Evolutionary conservation across 257 asterid genomes (phyloP).

Genomic region (Fraxinus americana): DNA sequence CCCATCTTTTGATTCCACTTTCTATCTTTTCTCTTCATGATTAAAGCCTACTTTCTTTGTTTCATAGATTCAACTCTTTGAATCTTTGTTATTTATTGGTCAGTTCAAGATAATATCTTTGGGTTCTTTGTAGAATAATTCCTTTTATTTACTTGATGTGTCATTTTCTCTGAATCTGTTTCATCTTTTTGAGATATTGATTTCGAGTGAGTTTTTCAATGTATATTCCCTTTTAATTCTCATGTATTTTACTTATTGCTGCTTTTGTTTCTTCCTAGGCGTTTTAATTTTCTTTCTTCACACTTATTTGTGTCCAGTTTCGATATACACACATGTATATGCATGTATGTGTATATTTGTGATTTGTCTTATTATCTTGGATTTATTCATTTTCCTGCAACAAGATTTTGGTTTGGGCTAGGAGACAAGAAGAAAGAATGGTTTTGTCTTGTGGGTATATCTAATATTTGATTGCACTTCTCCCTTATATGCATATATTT

Average conservation of each 20-base stretch:
- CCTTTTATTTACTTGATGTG: conserved; percentile 41
- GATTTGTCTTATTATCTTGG: conserved; percentile 66
- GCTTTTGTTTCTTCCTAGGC: conserved; percentile 80
- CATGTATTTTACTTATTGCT: conserved; percentile 42
- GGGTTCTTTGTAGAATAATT: conserved; percentile 15
- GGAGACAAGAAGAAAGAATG: conserved; percentile 57
- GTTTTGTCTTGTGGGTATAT: conserved; percentile 71
- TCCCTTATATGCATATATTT: neutral
- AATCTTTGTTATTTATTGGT: conserved; percentile 13
- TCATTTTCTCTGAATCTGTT: conserved; percentile 48
- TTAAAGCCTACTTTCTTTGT: conserved; percentile 45
- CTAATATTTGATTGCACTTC: conserved; percentile 61
- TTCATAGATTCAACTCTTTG: conserved; percentile 35
- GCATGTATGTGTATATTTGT: conserved; percentile 25
- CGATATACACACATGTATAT: neutral
- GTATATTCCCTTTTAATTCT: conserved; percentile 79
- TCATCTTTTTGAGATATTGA: conserved; percentile 39
- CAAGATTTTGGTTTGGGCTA: conserved; percentile 60
- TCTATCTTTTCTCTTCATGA: conserved; percentile 28
- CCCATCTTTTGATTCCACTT: conserved; percentile 33
- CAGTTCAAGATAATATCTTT: conserved; percentile 38
- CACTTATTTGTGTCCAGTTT: conserved; percentile 26
- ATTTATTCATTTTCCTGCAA: conserved; percentile 62
- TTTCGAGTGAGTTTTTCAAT: conserved; percentile 67
- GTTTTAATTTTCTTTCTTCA: conserved; percentile 59